Evolutionary conservation across 148 eudicot species (phyloP).

Genomic region (Camellia japonica): DNA sequence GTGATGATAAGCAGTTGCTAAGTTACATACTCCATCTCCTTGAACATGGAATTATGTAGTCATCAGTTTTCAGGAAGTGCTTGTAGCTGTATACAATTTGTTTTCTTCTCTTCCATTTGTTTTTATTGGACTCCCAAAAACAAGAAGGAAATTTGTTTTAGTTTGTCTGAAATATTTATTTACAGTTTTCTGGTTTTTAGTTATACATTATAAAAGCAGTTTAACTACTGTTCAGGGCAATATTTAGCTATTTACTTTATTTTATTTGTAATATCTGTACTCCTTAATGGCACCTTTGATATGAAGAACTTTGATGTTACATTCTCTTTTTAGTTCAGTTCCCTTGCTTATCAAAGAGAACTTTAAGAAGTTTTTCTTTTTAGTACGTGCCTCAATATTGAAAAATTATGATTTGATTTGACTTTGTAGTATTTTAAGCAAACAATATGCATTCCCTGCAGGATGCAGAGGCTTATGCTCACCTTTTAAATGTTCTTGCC

Average conservation of each 20-base stretch:
- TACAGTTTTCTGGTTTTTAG: constrained; percentile 5
- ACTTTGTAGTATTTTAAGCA: constrained; percentile 3
- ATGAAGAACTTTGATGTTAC: background rate
- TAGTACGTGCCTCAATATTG: background rate
- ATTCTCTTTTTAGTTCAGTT: background rate
- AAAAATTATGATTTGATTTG: background rate
- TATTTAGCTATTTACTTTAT: background rate
- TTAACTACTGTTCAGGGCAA: background rate
- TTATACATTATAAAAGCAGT: background rate
- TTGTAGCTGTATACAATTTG: constrained; percentile 1
- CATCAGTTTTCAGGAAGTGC: background rate
- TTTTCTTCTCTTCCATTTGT: background rate
- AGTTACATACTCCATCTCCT: background rate
- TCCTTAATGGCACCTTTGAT: background rate
- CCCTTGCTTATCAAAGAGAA: constrained; percentile 2
- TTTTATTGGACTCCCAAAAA: background rate
- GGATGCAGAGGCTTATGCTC: constrained; percentile 98
- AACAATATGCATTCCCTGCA: constrained; percentile 28
- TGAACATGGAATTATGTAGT: background rate
- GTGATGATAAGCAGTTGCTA: background rate
- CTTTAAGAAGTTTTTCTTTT: background rate
- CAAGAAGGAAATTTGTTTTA: background rate
- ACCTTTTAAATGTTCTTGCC: constrained; percentile 86
- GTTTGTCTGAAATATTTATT: background rate
- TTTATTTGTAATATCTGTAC: background rate